phyloP scores from a whole-genome alignment of 1,284 basidiomycete genomes.

The Tausonia pullulans region DNA sequence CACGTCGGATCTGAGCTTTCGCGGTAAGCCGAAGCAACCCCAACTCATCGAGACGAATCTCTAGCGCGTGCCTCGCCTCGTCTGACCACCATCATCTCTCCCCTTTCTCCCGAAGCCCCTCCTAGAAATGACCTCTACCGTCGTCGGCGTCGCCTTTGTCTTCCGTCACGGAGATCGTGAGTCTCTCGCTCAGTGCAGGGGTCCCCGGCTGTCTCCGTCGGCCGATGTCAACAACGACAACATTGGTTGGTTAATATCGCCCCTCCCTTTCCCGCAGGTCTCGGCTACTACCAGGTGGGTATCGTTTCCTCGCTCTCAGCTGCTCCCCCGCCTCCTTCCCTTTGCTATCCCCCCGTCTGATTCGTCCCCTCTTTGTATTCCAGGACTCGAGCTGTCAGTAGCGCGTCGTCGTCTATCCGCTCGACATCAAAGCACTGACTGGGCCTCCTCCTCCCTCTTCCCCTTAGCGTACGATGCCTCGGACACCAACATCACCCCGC shows the following conservation, averaged over 20 bases:
- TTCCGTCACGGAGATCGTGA: slow-evolving; percentile 72
- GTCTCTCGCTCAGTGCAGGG: slow-evolving; percentile 25
- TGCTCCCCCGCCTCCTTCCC: background rate
- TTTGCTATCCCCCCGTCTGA: background rate
- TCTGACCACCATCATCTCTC: too few relatives aligned
- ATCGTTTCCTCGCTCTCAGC: background rate
- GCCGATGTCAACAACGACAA: background rate
- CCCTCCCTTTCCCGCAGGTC: background rate
- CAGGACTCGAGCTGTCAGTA: background rate
- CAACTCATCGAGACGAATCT: too few relatives aligned
- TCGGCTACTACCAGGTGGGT: too few relatives aligned
- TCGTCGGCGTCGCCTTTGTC: slow-evolving; percentile 68
- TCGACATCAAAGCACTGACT: background rate
- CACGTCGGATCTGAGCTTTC: too few relatives aligned
- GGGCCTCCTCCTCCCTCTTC: slow-evolving; percentile 10
- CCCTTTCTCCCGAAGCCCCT: too few relatives aligned
- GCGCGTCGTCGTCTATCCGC: slow-evolving; percentile 30
- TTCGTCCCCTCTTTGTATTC: background rate
- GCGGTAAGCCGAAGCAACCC: too few relatives aligned
- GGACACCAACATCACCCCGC: slow-evolving; percentile 66
- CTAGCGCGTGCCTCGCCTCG: too few relatives aligned
- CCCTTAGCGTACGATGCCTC: slow-evolving; percentile 45
- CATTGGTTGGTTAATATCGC: background rate
- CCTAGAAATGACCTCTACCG: slow-evolving; percentile 21
- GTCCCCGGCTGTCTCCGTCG: background rate